Conservation (phyloP, 495 filamentous ascomycete genomes). For the Penicillium tannophilum region DNA sequence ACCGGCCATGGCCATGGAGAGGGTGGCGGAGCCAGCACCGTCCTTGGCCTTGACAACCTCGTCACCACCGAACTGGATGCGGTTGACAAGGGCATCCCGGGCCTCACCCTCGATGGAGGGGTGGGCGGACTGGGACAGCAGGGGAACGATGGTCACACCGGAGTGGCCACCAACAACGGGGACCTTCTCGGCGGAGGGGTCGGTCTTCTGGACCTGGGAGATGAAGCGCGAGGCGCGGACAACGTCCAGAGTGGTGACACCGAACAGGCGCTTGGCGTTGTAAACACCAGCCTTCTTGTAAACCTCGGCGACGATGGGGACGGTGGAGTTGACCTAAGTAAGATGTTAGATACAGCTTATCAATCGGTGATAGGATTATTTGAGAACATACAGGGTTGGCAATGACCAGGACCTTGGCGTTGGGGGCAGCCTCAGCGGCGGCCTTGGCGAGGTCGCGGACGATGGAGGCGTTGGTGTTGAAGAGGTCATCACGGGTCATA, state of each 20-base stretch:
- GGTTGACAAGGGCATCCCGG: constrained; percentile 79
- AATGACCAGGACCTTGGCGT: constrained; percentile 97
- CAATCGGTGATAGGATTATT: neutral
- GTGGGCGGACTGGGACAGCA: constrained; percentile 92
- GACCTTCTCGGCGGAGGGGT: constrained; percentile 90
- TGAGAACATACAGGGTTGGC: constrained; percentile 74
- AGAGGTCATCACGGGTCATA: constrained; percentile 99
- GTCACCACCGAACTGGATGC: constrained; percentile 99
- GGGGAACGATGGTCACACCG: constrained; percentile 95
- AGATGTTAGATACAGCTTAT: constrained; percentile 13
- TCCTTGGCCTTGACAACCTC: constrained; percentile 99
- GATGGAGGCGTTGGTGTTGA: constrained; percentile 99
- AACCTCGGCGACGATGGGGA: constrained; percentile 95
- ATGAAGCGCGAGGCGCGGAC: constrained; percentile 98
- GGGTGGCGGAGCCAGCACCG: constrained; percentile 95
- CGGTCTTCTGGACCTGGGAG: constrained; percentile 83
- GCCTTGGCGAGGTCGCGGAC: constrained; percentile 98
- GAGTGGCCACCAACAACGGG: constrained; percentile 96
- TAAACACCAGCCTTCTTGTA: constrained; percentile 93
- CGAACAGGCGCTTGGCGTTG: constrained; percentile 98
- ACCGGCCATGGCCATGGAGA: constrained; percentile 99
- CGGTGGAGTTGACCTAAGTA: constrained; percentile 85
- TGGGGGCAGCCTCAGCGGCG: constrained; percentile 80
- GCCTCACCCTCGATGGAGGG: constrained; percentile 73
- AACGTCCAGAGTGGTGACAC: constrained; percentile 98